Base-by-base conservation (phyloP, 176 grass and related monocot species). In the Microstegium vimineum region DNA sequence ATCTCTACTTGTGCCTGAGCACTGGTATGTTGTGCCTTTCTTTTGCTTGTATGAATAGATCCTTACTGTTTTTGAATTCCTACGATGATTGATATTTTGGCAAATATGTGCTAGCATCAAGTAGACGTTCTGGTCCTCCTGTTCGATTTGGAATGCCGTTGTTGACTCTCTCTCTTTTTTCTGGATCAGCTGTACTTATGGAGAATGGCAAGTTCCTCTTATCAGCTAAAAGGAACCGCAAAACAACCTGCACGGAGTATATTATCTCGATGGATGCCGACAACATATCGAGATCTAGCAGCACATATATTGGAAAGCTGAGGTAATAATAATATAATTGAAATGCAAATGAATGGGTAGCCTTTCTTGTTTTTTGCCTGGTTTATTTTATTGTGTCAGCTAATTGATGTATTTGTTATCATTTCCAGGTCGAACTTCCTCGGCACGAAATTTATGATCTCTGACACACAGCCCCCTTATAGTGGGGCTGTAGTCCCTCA, bases 151-250 rank as follows among this genome's bases (percentile, higher is more conserved):
- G 23, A 46, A 60, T 37, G 12, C n/a, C 25, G 26, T 49, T 28
- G 4, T 36, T 64, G 73, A 86, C 57, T 69, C 57, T 69, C 25
- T 4, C 66, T 5, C 27, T 56, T 26, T 15, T 1, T 25, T 47
- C 61, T n/a, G 1, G 3, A 78, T 67, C 83, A 99, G 97, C 87
- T 22, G 91, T 99, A 28, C 87, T 99, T 43, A 84, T 75, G 52
- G 97, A 99, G 62, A 94, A 85, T 78, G 93, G 93, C 20, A 99
- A 99, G 61, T 99, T 99, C 66, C 97, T 99, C 74, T 70, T 99
- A 69, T 99, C 97, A 8, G 97, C 97, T 28, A 99, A 96, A 89
- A 96, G 97, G 85, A 89, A 43, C 45, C 87, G 93, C 42, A 94
- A 81, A 83, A 88, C 97, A 61, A 96, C 97, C 23, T 90, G 87